These are phyloP conservation scores for Paraglomus brasilianum DNA, from an alignment of 192 early-diverging fungal species.

Conservation along the genomic window DNA sequence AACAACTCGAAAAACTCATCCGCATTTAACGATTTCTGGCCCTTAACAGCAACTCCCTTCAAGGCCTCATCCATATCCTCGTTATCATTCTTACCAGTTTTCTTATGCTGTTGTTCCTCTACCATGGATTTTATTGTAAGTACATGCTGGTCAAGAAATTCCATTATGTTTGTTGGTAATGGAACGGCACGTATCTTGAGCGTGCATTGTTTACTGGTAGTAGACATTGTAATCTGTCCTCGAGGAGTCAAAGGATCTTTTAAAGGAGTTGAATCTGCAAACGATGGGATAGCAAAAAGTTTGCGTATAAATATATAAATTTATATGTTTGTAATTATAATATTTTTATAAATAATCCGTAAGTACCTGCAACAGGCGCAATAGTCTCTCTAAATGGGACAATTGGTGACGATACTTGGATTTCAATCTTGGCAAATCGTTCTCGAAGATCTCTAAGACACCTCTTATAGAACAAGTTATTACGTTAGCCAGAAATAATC, in stretches of 20 bases:
- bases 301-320: background rate
- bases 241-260: slow-evolving; percentile 54
- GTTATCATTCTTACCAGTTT: slow-evolving; percentile 21
- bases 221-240: slow-evolving; percentile 62
- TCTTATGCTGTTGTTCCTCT: slow-evolving; percentile 43
- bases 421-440: slow-evolving; percentile 90
- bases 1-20: slow-evolving; percentile 21
- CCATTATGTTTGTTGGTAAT: slow-evolving; percentile 61
- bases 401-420: slow-evolving; percentile 92
- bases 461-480: slow-evolving; percentile 47
- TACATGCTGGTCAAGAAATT: slow-evolving; percentile 54
- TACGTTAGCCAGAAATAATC: background rate
- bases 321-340: slow-evolving; percentile 8
- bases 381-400: slow-evolving; percentile 98
- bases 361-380: slow-evolving; percentile 42
- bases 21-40: background rate
- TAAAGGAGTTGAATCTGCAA: slow-evolving; percentile 27
- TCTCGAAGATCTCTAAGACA: slow-evolving; percentile 94
- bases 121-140: slow-evolving; percentile 55
- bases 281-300: slow-evolving; percentile 22
- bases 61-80: slow-evolving; percentile 25
- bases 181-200: slow-evolving; percentile 69
- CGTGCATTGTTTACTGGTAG: slow-evolving; percentile 57
- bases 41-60: slow-evolving; percentile 21
- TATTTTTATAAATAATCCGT: background rate